Conservation (phyloP, 2,329 filamentous ascomycete species). For the Malbranchea zuffiana region DNA sequence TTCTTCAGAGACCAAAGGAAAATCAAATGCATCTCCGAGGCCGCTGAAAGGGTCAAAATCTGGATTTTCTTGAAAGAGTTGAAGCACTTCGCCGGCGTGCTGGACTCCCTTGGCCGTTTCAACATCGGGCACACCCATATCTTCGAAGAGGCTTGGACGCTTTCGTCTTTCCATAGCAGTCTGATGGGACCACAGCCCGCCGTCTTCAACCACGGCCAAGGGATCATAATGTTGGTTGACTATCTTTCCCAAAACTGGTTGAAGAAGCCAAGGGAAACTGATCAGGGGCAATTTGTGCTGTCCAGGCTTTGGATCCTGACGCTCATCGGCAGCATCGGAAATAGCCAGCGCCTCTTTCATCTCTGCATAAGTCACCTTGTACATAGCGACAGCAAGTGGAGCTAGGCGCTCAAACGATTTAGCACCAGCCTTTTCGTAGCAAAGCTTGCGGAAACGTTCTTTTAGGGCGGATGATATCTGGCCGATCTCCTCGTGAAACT, state of each 20-base stretch:
- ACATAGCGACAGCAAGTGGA: constrained; percentile 77
- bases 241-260: constrained; percentile 58
- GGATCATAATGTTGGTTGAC: constrained; percentile 39
- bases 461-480: constrained; percentile 55
- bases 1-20: background rate
- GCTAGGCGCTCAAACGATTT: constrained; percentile 49
- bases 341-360: constrained; percentile 49
- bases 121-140: constrained; percentile 14
- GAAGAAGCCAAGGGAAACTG: constrained; percentile 89
- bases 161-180: constrained; percentile 5
- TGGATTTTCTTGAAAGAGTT: constrained; percentile 19
- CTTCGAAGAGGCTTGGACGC: background rate
- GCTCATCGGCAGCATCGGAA: constrained; percentile 21
- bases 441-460: constrained; percentile 55
- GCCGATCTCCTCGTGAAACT: constrained; percentile 73
- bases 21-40: constrained; percentile 10
- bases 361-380: constrained; percentile 66
- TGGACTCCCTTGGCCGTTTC: constrained; percentile 26
- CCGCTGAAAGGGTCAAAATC: constrained; percentile 10
- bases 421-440: constrained; percentile 54
- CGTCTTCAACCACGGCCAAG: constrained; percentile 11
- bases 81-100: constrained; percentile 27
- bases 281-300: constrained; percentile 60
- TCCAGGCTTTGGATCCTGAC: constrained; percentile 7
- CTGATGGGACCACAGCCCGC: constrained; percentile 7